Base-by-base conservation (phyloP, 768 basidiomycete genomes). In the Amanita pseudoporphyria region DNA sequence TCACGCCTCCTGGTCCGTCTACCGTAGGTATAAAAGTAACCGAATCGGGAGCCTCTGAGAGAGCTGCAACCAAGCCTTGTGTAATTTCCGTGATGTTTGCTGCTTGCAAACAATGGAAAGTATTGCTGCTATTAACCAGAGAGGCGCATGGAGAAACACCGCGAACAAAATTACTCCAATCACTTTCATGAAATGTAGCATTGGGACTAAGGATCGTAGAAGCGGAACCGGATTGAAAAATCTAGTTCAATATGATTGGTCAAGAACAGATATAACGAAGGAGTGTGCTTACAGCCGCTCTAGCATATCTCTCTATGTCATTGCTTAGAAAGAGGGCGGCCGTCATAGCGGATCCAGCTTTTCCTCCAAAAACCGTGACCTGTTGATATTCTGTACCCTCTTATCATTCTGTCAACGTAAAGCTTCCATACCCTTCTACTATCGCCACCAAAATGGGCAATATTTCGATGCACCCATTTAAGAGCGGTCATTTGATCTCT, bases 371-470 rank as follows among this genome's bases (percentile, higher is more conserved):
- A 5, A 70, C 59, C 0, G 72, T 76, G 1, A 77, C 71, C 65
- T 71, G 43, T n/a, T 16, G 14, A 12, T 13, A 44, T 36, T 2
- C 45, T 1, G 9, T 19, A 52, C 33, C 6, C 33, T n/a, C 4
- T 33, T n/a, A 30, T 49, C 33, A 3, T 4, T 9, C 33, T 10
- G 44, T 9, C 16, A 26, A 28, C 12, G 9, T 14, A 4, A 9
- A n/a, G n/a, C 7, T 5, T 14, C 10, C 5, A 9, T 6, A 71
- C 72, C 62, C 72, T 69, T 9, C n/a, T 56, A n/a, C 65, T 65
- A 56, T 74, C 77, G n/a, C 81, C 82, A 3, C 80, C 79, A 55
- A 82, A 83, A 0, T 63, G 57, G 31, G 57, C 64, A 45, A 82
- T 79, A 53, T 83, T 73, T 33, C 66, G 54, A 48, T 81, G 74